A percentile compares a stretch with the other conserved stretches of the same genome.
Conservation (phyloP, 352 stramenopile species). For the Phytophthora fragariae region DNA sequence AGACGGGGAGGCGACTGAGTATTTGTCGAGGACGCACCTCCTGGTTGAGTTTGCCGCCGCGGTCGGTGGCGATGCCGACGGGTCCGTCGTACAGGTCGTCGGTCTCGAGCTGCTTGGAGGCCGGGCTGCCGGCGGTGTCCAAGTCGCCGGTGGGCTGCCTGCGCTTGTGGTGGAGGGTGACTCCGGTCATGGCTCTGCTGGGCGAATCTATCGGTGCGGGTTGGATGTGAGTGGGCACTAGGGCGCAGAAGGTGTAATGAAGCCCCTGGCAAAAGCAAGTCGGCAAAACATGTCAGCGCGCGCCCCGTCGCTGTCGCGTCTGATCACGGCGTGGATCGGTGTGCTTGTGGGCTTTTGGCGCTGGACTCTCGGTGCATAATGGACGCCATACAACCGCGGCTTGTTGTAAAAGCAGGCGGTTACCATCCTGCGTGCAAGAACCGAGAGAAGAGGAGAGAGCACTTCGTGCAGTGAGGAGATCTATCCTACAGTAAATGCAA, state of each 20-base stretch:
- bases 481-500: background rate
- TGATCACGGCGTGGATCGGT: slow-evolving; percentile 23
- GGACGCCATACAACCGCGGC: slow-evolving; percentile 15
- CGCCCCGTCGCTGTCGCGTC: background rate
- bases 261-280: background rate
- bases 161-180: slow-evolving; percentile 44
- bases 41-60: slow-evolving; percentile 77
- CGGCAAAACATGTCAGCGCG: slow-evolving; percentile 12
- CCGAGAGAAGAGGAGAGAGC: no score
- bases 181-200: slow-evolving; percentile 21
- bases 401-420: slow-evolving; percentile 18
- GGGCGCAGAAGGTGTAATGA: slow-evolving; percentile 31
- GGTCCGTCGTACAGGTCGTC: slow-evolving; percentile 55
- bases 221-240: slow-evolving; percentile 14
- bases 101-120: slow-evolving; percentile 50
- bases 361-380: slow-evolving; percentile 22
- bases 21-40: slow-evolving; percentile 50
- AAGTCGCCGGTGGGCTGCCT: slow-evolving; percentile 38
- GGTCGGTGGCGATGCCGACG: slow-evolving; percentile 74
- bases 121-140: slow-evolving; percentile 14
- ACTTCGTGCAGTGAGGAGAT: no score
- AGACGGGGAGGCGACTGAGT: no score
- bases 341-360: slow-evolving; percentile 15
- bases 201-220: background rate
- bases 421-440: slow-evolving; percentile 22